Evolutionary conservation across 805 yeast genomes (phyloP).

Genomic region (Debaryomyces castellii): DNA sequence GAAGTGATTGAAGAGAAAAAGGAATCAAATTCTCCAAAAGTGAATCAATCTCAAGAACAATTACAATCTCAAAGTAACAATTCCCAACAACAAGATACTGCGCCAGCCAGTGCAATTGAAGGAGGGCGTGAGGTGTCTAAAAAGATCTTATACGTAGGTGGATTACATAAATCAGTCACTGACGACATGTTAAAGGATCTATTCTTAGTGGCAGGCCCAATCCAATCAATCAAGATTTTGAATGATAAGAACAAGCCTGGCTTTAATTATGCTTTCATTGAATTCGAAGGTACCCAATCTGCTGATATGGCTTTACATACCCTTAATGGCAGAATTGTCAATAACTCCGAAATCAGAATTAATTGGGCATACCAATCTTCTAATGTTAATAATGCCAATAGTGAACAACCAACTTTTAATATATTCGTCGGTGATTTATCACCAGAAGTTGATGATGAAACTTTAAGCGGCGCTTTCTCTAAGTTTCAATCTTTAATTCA

Average conservation of each 20-base stretch:
- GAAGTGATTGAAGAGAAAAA: background rate
- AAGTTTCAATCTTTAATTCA: constrained; percentile 62
- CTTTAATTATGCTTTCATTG: constrained; percentile 81
- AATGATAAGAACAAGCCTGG: constrained; percentile 74
- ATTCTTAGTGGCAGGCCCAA: constrained; percentile 60
- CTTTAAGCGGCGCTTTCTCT: constrained; percentile 55
- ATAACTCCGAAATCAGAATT: constrained; percentile 57
- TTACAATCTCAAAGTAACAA: background rate
- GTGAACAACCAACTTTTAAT: constrained; percentile 57
- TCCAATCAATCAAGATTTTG: constrained; percentile 66
- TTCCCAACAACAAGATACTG: constrained; percentile 8
- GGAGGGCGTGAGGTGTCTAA: constrained; percentile 83
- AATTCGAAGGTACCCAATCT: constrained; percentile 54
- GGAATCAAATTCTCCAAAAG: background rate
- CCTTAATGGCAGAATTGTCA: constrained; percentile 58
- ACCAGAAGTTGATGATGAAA: constrained; percentile 78
- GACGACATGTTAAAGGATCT: constrained; percentile 63
- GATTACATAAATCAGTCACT: constrained; percentile 60
- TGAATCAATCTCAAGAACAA: background rate
- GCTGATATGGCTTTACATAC: constrained; percentile 65
- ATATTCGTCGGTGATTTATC: constrained; percentile 86
- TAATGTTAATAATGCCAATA: constrained; percentile 45
- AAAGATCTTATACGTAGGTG: constrained; percentile 75
- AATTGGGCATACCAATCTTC: constrained; percentile 87
- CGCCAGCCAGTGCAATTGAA: constrained; percentile 68